Conservation (phyloP, 179 eudicot species). For the Silene noctiflora region DNA sequence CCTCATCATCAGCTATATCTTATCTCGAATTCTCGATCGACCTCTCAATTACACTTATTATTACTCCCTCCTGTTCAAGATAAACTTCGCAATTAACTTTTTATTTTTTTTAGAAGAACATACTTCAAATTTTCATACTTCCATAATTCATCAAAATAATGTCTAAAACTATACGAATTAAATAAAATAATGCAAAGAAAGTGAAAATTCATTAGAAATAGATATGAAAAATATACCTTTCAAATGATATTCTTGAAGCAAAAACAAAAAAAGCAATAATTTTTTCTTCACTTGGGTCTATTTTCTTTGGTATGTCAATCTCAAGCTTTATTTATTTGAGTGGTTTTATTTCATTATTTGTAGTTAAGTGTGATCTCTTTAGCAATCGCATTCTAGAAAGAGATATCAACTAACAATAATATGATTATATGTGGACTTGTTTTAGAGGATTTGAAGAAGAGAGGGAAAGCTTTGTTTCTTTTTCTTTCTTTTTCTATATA, state of each 20-base stretch:
- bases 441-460: background rate
- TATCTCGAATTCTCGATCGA: background rate
- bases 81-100: too few species aligned
- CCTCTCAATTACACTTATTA: background rate
- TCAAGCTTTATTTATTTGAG: constrained; percentile 18
- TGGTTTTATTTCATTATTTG: constrained; percentile 33
- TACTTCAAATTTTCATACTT: too few species aligned
- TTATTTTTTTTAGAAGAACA: too few species aligned
- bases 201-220: background rate
- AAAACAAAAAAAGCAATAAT: background rate
- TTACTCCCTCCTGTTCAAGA: too few species aligned
- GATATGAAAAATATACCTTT: background rate
- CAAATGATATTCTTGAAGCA: background rate
- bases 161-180: background rate
- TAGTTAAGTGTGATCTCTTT: constrained; percentile 43
- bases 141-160: too few species aligned
- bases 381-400: constrained; percentile 57
- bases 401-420: constrained; percentile 31
- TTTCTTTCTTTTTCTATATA: too few species aligned
- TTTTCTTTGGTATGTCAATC: constrained; percentile 20
- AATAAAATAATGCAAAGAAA: background rate
- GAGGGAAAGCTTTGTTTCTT: constrained; percentile 8
- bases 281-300: background rate
- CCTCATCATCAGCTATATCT: background rate
- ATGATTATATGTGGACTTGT: constrained; percentile 21